Evolutionary conservation across 139 green algal species (phyloP), one percentile per base, ranked within the genome.

Genomic region (Dunaliella primolecta): DNA sequence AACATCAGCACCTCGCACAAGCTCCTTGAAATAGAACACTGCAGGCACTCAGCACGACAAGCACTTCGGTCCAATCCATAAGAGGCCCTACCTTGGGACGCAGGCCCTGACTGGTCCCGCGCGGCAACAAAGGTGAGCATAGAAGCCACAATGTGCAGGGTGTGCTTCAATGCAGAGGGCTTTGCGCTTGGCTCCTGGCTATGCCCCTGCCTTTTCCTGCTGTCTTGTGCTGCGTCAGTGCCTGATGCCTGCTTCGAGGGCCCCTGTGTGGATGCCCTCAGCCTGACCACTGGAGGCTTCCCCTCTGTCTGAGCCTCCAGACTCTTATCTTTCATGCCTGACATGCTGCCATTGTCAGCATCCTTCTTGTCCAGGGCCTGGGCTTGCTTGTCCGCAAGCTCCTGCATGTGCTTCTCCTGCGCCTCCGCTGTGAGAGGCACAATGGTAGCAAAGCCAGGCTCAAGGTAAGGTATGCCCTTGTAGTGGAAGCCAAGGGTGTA

Each of bases 401-500:
- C 34, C 33, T 79, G 34, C 79, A 38, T 76, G 82, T 86, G 37
- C 72, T 75, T 30, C 78, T 78, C 56, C 36, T 38, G 71, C 15
- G 75, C 78, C 36, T 77, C 36, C 27, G 34, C 0, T 75, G 56
- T 36, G 1, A 72, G 37, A 0, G 77, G 82, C 36, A 82, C 75
- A 3, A 91, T 85, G 23, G 86, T 91, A 31, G 86, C 89, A 38
- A 92, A 92, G 35, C 82, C 89, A 25, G 89, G 89, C 81, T 92
- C 89, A 1, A 82, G 1, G 55, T 85, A 92, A 0, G 86, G 86
- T 24, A 90, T 75, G 27, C 84, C 86, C 3, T 72, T 27, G 46
- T 87, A 72, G n/a, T 80, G 75, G 75, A 79, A 86, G 38, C 2
- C 36, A 38, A 86, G 75, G 27, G 21, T 31, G 72, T 81, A 85